phyloP scores from a whole-genome alignment of 1,139 yeast species.

The Magnusiomyces paraingens region DNA sequence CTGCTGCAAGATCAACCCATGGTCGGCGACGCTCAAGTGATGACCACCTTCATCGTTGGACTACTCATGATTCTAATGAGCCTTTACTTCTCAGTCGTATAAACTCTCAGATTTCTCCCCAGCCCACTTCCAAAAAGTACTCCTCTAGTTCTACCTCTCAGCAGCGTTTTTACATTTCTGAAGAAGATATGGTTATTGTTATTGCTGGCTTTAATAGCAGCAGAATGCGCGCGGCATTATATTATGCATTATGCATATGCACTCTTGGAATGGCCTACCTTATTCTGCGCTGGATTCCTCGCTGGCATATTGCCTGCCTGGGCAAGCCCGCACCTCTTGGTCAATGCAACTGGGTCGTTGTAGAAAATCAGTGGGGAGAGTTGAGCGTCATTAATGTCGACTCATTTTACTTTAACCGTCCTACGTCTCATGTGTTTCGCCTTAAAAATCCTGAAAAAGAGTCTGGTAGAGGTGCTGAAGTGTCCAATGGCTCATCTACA shows the following conservation, averaged over 20 bases:
- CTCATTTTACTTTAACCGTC: conserved; percentile 58
- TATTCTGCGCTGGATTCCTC: conserved; percentile 78
- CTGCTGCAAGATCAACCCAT: conserved; percentile 8
- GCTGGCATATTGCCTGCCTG: conserved; percentile 57
- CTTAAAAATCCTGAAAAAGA: conserved; percentile 22
- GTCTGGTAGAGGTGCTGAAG: conserved; percentile 15
- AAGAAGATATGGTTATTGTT: conserved; percentile 89
- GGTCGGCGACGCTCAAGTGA: conserved; percentile 14
- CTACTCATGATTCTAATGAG: conserved; percentile 17
- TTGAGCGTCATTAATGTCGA: conserved; percentile 52
- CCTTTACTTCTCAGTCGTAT: conserved; percentile 17
- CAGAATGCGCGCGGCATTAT: conserved; percentile 41
- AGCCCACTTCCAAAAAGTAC: conserved; percentile 4
- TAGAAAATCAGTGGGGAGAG: conserved; percentile 92
- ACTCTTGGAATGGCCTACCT: conserved; percentile 72
- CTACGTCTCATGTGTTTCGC: conserved; percentile 61
- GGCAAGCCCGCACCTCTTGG: conserved; percentile 69
- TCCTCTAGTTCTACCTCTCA: conserved; percentile 36
- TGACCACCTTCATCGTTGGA: conserved; percentile 16
- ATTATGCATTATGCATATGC: conserved; percentile 47
- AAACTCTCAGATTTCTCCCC: conserved; percentile 11
- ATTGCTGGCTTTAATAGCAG: conserved; percentile 80
- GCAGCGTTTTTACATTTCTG: conserved; percentile 89
- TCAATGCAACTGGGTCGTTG: conserved; percentile 83
- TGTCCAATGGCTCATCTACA: conserved; percentile 3